These are phyloP conservation scores for Erodium moschatum DNA, from an alignment of 441 rosid genomes.

Conservation along the genomic window DNA sequence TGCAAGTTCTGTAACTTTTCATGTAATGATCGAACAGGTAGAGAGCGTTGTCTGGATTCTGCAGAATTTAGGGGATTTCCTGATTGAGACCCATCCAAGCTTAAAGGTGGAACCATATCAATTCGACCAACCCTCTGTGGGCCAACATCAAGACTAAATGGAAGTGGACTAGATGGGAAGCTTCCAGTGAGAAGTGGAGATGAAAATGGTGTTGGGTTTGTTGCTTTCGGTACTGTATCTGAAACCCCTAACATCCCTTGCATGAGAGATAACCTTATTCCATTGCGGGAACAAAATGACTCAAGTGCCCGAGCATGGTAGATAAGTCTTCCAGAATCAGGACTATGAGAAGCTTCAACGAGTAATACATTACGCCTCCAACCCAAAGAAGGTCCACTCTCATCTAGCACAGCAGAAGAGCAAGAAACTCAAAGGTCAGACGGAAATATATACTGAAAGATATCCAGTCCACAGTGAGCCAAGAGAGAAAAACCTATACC, in stretches of 20 bases:
- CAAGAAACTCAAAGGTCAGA: slow-evolving; percentile 21
- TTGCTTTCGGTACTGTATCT: slow-evolving; percentile 46
- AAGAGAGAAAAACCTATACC: slow-evolving; percentile 35
- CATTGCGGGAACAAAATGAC: slow-evolving; percentile 61
- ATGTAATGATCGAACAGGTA: slow-evolving; percentile 69
- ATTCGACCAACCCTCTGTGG: slow-evolving; percentile 61
- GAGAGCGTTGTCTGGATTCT: slow-evolving; percentile 54
- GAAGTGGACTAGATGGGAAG: slow-evolving; percentile 80
- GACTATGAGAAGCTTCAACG: slow-evolving; percentile 86
- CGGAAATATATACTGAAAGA: slow-evolving; percentile 14
- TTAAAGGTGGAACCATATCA: slow-evolving; percentile 85
- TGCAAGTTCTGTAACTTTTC: slow-evolving; percentile 81
- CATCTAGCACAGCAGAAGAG: slow-evolving; percentile 35
- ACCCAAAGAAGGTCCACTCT: slow-evolving; percentile 61
- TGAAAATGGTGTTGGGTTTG: slow-evolving; percentile 72
- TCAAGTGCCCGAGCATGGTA: slow-evolving; percentile 94
- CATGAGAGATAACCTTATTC: slow-evolving; percentile 59
- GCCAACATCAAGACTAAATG: slow-evolving; percentile 74
- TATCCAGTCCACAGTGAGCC: slow-evolving; percentile 1
- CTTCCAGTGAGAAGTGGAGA: slow-evolving; percentile 88
- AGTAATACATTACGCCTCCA: slow-evolving; percentile 92
- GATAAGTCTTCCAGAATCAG: slow-evolving; percentile 66
- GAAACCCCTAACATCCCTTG: slow-evolving; percentile 48
- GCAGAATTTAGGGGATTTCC: slow-evolving; percentile 71
- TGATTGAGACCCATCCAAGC: slow-evolving; percentile 65